Evolutionary conservation across 345 rosid species (phyloP), one percentile per base, ranked within the genome.

Genomic region (Citrus unshiu): DNA sequence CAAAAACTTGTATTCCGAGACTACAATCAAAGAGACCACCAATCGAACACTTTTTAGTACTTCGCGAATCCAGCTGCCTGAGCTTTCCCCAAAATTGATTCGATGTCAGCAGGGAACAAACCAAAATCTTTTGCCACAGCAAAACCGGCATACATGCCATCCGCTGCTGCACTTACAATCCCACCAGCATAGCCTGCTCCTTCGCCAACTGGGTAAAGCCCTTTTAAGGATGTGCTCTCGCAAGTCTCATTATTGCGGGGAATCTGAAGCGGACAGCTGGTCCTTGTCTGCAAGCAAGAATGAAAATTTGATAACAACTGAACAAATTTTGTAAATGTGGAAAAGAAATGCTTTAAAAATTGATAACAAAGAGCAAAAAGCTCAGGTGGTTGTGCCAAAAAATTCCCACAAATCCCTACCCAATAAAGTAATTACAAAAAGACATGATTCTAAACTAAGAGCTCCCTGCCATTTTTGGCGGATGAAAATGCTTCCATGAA

Each of bases 181-280:
- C 99, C 98, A 75, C 99, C 98, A 32, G 99, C 97, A 78, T 96
- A 96, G 37, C 99, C 99, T 77, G 98, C 99, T 83, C 99, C 99
- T 91, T 96, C 99, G 40, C 99, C 99, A 37, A 91, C 83, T 43
- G 97, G 98, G 78, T 96, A 96, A 24, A 96, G 91, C 78, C 97
- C 97, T 85, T 88, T 89, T 68, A 93, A 69, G 7, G 95, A 92
- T 2, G 84, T 80, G 81, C 98, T 91, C 86, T 95, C 98, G 27
- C 85, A 93, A 1, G 97, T 92, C 72, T 90, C 92, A 75, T 78
- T 83, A 79, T 78, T 69, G 16, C 97, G 91, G 30, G 91, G 87
- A 84, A 95, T 90, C 86, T 92, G 91, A 75, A 93, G 82, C 6
- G 97, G 98, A 62, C 95, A 92, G 84, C 99, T 93, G 76, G 97